Percentiles rank a stretch among this genome's conserved stretches.
These are phyloP conservation scores for Thielaviopsis punctulata DNA, from an alignment of 2,329 filamentous ascomycete genomes.

Conservation along the genomic window DNA sequence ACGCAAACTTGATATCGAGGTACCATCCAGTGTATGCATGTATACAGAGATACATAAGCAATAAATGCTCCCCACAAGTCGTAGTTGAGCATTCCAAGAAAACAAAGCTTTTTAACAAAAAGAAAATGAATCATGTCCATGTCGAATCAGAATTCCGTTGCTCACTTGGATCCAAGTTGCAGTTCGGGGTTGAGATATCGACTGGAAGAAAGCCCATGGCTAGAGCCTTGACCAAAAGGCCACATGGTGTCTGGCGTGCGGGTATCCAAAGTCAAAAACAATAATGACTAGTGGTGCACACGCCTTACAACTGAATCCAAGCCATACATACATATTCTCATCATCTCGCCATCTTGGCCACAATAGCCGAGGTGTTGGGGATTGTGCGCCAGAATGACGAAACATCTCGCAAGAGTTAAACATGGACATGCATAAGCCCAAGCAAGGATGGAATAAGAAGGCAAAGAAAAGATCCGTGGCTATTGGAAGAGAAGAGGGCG, in stretches of 20 bases:
- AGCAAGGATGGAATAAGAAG: background rate
- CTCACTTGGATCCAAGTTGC: background rate
- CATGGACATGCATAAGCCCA: background rate
- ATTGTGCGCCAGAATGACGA: background rate
- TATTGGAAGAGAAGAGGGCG: background rate
- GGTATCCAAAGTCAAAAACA: conserved; percentile 5
- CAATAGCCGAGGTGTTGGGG: background rate
- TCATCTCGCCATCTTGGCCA: background rate
- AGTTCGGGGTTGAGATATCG: background rate
- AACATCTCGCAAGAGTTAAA: background rate
- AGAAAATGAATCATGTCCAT: background rate
- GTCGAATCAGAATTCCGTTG: background rate
- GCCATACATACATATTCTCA: background rate
- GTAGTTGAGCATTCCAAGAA: background rate
- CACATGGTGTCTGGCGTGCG: background rate
- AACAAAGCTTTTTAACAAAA: background rate
- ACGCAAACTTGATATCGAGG: background rate
- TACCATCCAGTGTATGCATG: background rate
- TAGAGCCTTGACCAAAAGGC: conserved; percentile 5
- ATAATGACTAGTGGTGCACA: conserved; percentile 1
- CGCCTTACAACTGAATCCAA: background rate
- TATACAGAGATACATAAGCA: background rate
- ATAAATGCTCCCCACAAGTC: background rate
- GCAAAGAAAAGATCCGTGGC: background rate
- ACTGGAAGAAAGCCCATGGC: background rate